Base-by-base conservation (phyloP, 345 rosid genomes). In the Lepidium didymum region DNA sequence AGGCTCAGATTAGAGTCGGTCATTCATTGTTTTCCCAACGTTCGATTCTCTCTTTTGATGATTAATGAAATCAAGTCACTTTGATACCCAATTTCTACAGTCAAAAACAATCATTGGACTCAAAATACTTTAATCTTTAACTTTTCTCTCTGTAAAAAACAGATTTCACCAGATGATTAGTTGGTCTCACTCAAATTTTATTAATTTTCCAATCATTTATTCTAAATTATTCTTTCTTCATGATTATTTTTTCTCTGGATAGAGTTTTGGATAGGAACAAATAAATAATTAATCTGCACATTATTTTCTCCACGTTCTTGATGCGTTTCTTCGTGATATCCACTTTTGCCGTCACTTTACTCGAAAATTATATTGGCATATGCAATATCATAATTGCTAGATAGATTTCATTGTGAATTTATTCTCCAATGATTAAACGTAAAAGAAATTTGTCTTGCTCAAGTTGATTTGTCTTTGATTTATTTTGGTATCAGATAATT, bases 101-200 rank as follows among this genome's bases (percentile, higher is more conserved):
- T n/a, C n/a, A n/a, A 18, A 31, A 14, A 31, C 18, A 72, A 72
- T 72, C 76, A 72, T 56, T 66, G 77, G 67, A 57, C 33, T 23
- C 13, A n/a, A 50, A 35, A 41, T 57, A 61, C 54, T 65, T 73
- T 73, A 37, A 57, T 50, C 61, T 57, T 65, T 58, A 65, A 8
- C 3, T 49, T 57, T 69, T 51, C 19, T 11, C 3, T 49, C 1
- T 13, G 69, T 45, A 31, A 35, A 73, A 58, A 73, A 51, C 41
- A 31, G 34, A 31, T 50, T 57, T 73, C 67, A 64, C 56, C n/a
- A 50, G 61, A 65, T 23, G 27, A 23, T 65, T 65, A 37, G 37
- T 43, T 72, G 59, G 29, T 41, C 29, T 65, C 35, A 45, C 18
- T 36, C 42, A 54, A 23, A 23, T 62, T 62, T 18, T 54, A 52